Conservation (phyloP, 2,329 filamentous ascomycete species). For the Penicillium sp. region DNA sequence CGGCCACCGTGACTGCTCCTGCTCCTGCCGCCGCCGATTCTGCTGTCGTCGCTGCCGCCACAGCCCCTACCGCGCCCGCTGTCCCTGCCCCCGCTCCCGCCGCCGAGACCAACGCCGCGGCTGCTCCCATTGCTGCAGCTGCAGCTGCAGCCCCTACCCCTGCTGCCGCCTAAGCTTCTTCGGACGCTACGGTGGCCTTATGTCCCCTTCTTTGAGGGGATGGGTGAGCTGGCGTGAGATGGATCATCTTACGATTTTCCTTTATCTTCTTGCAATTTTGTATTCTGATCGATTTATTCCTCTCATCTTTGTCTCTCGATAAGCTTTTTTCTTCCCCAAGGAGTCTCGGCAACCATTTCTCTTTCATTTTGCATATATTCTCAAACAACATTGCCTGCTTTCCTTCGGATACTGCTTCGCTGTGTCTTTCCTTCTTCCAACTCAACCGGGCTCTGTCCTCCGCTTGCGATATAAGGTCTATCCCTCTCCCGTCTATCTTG, state of each 20-base stretch:
- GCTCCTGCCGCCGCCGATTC: constrained; percentile 23
- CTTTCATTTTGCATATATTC: constrained; percentile 14
- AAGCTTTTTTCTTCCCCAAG: constrained; percentile 16
- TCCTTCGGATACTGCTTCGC: not conserved
- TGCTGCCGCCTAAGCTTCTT: constrained; percentile 38
- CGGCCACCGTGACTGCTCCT: constrained; percentile 32
- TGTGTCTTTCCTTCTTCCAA: not conserved
- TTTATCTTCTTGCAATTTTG: constrained; percentile 19
- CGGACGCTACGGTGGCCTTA: too few relatives aligned
- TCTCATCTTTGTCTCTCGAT: too few relatives aligned
- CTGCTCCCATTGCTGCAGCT: constrained; percentile 29
- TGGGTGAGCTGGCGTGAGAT: constrained; percentile 9
- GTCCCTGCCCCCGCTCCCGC: constrained; percentile 29
- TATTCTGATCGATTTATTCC: constrained; percentile 25
- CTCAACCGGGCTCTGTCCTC: not conserved
- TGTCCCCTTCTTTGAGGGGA: not conserved
- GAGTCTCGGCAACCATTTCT: constrained; percentile 19
- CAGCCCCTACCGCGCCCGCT: constrained; percentile 24
- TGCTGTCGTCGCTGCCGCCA: constrained; percentile 23
- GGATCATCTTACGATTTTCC: constrained; percentile 10
- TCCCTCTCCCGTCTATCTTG: too few relatives aligned
- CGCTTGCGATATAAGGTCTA: not conserved
- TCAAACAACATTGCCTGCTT: not conserved
- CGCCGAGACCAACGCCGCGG: constrained; percentile 28
- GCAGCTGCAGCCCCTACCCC: constrained; percentile 38